These are phyloP conservation scores for Mayamaea pseudoterrestris DNA, from an alignment of 108 stramenopile species.

Conservation along the genomic window DNA sequence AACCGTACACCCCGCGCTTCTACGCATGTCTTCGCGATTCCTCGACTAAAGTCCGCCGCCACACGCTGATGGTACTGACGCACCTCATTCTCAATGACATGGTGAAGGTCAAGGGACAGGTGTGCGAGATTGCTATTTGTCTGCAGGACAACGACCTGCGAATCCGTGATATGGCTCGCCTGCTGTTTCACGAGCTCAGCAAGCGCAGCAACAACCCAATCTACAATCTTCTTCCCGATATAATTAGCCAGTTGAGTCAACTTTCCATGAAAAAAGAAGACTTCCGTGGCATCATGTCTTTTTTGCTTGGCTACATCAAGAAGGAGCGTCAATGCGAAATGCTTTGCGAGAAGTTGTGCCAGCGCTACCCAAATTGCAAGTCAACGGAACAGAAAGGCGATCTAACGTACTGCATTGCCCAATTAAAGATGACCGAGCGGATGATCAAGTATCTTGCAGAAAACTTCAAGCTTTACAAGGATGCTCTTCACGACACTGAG, in stretches of 20 bases:
- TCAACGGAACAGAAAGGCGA: conserved; percentile 68
- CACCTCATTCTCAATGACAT: conserved; percentile 97
- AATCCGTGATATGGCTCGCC: conserved; percentile 83
- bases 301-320: conserved; percentile 91
- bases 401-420: conserved; percentile 88
- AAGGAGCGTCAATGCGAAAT: conserved; percentile 92
- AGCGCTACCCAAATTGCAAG: conserved; percentile 73
- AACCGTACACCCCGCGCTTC: conserved; percentile 91
- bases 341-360: conserved; percentile 88
- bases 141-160: conserved; percentile 72
- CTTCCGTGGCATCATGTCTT: conserved; percentile 83
- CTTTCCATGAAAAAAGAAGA: conserved; percentile 43
- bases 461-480: conserved; percentile 80
- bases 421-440: conserved; percentile 82
- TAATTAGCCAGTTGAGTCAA: conserved; percentile 84
- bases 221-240: conserved; percentile 98
- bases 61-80: conserved; percentile 93
- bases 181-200: conserved; percentile 91
- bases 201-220: conserved; percentile 91
- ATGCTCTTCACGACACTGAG: conserved; percentile 82
- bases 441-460: conserved; percentile 78
- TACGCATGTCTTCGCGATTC: conserved; percentile 92
- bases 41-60: conserved; percentile 78
- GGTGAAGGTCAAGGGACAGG: conserved; percentile 96
- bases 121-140: conserved; percentile 90